Base-by-base conservation (phyloP, 2,329 filamentous ascomycete genomes). In the Polychaeton citri region DNA sequence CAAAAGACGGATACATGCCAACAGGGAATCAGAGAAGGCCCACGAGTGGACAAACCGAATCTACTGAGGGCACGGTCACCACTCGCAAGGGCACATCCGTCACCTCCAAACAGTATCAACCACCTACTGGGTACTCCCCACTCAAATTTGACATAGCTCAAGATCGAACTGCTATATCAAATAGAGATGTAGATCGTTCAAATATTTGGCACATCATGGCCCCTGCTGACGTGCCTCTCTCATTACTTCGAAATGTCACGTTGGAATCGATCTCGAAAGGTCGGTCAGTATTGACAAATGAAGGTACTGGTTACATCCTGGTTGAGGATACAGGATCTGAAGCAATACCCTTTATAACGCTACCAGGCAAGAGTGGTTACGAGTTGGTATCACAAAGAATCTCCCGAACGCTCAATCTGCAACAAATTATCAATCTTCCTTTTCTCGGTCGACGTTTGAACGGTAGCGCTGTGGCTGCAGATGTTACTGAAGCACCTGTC, bases 131-230 rank as follows among this genome's bases (percentile, higher is more conserved):
- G 32, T 70, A 71, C 67, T 62, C 44, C 48, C 59, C 44, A 53
- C 62, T 51, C 55, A 67, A 46, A 15, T 15, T 28, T 3, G 15
- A 28, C 15, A 15, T 15, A 60, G 71, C 50, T 58, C 73, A 40
- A 55, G 68, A 46, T 13, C 49, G 48, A 19, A 44, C 54, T 10
- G 18, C 18, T 32, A 12, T 32, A 9, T 17, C 30, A 10, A 10
- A 17, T 17, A 17, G 12, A 37, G 71, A 73, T 46, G 54, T 79
- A 6, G 62, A 74, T 38, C 78, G 77, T 43, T 85, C 84, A 62
- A 76, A 86, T 53, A 65, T 86, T 40, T 87, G 81, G 81, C 82
- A 85, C 54, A 83, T 87, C 47, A 82, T 78, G 7, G 76, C 79
- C 3, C 81, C 81, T 2, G 71, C 75, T 5, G 74, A 73, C 8